Base-by-base conservation (phyloP, 495 filamentous ascomycete genomes). In the Penicillium samsonianum region DNA sequence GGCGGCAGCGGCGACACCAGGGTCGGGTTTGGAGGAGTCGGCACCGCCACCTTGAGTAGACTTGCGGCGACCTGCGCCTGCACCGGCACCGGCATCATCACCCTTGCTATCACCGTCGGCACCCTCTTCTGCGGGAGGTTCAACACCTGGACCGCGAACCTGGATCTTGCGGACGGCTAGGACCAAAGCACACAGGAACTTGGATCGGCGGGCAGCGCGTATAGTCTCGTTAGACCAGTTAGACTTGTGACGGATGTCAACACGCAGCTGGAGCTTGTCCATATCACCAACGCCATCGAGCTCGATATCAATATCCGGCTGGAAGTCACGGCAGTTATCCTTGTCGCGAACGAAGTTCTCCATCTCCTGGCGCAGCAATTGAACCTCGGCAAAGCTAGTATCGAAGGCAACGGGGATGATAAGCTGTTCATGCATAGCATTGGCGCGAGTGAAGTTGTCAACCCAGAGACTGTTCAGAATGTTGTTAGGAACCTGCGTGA, bases 181-280 rank as follows among this genome's bases (percentile, higher is more conserved):
- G 7, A 96, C 87, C 40, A 98, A 80, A 4, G 94, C 94, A 65
- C 92, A 96, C 85, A 98, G 94, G 77, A 98, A 96, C 71, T 96
- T 97, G 65, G 90, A 94, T 52, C 92, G 87, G 41, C 94, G 86
- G 16, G 89, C 82, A 22, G 88, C 84, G 22, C 93, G 87, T 38
- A 98, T 79, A 28, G 84, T 81, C 58, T 96, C 93, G 69, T 95
- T 96, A 44, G 92, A 85, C 94, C 94, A 98, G 76, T 98, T 98
- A 59, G 88, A 88, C 67, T 96, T 96, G 78, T 97, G 92, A 57
- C 85, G 85, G 65, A 97, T 91, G 59, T 90, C 87, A 37, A 94
- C 82, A 58, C 84, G 85, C 35, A 98, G 82, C 63, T 88, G 83
- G 26, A 98, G 77, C 70, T 95, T 94, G 69, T 96, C 90, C 78